phyloP scores from a whole-genome alignment of 345 rosid species.

The Linum usitatissimum region DNA sequence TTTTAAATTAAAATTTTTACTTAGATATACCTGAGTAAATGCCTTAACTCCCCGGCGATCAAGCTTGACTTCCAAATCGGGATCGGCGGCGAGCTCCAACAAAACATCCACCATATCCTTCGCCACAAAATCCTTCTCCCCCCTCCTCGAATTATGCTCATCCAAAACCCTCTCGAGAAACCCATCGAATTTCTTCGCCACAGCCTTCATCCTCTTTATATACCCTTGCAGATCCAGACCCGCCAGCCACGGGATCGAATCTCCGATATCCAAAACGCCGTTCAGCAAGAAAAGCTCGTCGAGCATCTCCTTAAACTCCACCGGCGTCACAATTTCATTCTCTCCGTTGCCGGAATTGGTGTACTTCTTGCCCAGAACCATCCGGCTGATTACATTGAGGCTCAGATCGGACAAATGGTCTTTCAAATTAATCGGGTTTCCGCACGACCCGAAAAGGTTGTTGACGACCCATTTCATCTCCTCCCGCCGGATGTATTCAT shows the following conservation, averaged over 20 bases:
- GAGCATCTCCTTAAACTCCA: slow-evolving; percentile 58
- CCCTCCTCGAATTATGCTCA: slow-evolving; percentile 35
- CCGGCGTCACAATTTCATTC: slow-evolving; percentile 31
- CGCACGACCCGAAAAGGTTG: slow-evolving; percentile 14
- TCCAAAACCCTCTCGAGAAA: slow-evolving; percentile 56
- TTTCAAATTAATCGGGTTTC: slow-evolving; percentile 25
- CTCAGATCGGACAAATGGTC: slow-evolving; percentile 34
- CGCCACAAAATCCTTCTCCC: slow-evolving; percentile 29
- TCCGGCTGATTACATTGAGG: slow-evolving; percentile 46
- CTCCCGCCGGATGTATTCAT: slow-evolving; percentile 42
- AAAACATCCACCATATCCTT: slow-evolving; percentile 62
- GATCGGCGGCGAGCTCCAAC: slow-evolving; percentile 51
- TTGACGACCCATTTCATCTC: slow-evolving; percentile 28
- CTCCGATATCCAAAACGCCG: slow-evolving; percentile 55
- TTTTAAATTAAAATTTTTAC: no score
- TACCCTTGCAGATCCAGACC: slow-evolving; percentile 61
- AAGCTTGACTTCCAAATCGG: slow-evolving; percentile 46
- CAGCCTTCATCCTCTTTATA: slow-evolving; percentile 47
- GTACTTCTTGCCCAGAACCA: slow-evolving; percentile 59
- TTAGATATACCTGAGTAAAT: slow-evolving; percentile 31
- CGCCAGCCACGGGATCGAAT: slow-evolving; percentile 52
- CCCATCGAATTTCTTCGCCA: slow-evolving; percentile 45
- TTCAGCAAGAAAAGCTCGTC: slow-evolving; percentile 56
- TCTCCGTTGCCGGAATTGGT: slow-evolving; percentile 16
- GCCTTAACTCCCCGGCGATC: slow-evolving; percentile 55